Conservation (phyloP, 345 rosid species). For the Gossypioides kirkii region DNA sequence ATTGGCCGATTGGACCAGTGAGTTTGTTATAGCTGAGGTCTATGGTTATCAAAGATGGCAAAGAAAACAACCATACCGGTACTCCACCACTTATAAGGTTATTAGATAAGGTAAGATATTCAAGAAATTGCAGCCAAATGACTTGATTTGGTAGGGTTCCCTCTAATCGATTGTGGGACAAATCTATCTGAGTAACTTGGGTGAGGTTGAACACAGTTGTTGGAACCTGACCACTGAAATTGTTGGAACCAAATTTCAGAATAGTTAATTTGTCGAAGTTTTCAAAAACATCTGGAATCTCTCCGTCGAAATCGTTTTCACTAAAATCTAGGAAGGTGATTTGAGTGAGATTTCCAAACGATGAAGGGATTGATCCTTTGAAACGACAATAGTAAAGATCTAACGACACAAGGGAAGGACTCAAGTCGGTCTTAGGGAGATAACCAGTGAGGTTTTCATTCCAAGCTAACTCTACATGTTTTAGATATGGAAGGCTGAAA, state of each 20-base stretch:
- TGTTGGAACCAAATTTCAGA: neutral
- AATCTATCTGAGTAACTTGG: neutral
- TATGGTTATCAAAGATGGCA: neutral
- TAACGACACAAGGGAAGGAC: neutral
- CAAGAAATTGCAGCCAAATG: neutral
- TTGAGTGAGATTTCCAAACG: neutral
- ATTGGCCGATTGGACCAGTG: neutral
- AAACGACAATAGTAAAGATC: neutral
- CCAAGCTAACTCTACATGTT: neutral
- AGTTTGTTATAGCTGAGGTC: neutral
- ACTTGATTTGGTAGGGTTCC: neutral
- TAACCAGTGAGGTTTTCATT: neutral
- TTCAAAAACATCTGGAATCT: neutral
- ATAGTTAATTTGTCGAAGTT: neutral
- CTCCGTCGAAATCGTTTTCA: neutral
- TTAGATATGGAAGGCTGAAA: constrained; percentile 5
- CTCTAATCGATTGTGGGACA: neutral
- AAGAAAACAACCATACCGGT: constrained; percentile 20
- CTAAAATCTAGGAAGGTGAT: neutral
- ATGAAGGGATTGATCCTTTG: neutral
- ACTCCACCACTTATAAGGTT: constrained; percentile 23
- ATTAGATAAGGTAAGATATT: rapidly evolving
- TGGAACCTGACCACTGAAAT: constrained; percentile 24
- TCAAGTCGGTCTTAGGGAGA: constrained; percentile 9
- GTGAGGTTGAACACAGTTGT: constrained; percentile 5